A percentile compares a stretch with the other conserved stretches of the same genome.
Evolutionary conservation across 1,284 basidiomycete genomes (phyloP).

Genomic region (Ganoderma leucocontextum): DNA sequence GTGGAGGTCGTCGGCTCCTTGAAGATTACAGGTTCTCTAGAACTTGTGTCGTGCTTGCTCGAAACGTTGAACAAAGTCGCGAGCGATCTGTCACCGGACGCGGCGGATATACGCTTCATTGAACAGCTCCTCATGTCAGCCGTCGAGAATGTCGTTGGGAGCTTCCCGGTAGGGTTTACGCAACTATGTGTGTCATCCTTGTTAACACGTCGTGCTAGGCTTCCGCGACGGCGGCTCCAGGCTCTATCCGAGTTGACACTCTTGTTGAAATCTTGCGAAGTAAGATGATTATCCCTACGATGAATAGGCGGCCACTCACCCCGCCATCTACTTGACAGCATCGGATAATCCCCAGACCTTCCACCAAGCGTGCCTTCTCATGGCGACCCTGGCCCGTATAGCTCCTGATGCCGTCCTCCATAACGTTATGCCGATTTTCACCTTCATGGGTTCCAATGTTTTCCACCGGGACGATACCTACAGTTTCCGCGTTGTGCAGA

Average conservation of each 20-base stretch:
- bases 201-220: conserved; percentile 35
- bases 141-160: conserved; percentile 73
- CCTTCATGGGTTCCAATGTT: conserved; percentile 97
- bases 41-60: conserved; percentile 78
- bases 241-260: conserved; percentile 75
- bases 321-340: conserved; percentile 52
- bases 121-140: conserved; percentile 89
- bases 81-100: conserved; percentile 55
- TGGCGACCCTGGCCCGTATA: conserved; percentile 85
- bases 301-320: conserved; percentile 10
- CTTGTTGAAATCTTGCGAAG: conserved; percentile 89
- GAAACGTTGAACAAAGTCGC: conserved; percentile 78
- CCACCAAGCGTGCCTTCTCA: conserved; percentile 91
- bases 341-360: conserved; percentile 95
- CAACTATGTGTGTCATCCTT: neutral
- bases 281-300: conserved; percentile 44
- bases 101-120: conserved; percentile 79
- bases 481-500: conserved; percentile 95
- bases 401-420: conserved; percentile 92
- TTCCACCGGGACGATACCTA: conserved; percentile 97
- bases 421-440: conserved; percentile 98
- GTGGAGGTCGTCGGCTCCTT: conserved; percentile 77
- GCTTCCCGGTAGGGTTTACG: conserved; percentile 58
- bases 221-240: conserved; percentile 47
- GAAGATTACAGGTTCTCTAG: conserved; percentile 70